Base-by-base conservation (phyloP, 75 land plant species). In the Selaginella tamariscina region DNA sequence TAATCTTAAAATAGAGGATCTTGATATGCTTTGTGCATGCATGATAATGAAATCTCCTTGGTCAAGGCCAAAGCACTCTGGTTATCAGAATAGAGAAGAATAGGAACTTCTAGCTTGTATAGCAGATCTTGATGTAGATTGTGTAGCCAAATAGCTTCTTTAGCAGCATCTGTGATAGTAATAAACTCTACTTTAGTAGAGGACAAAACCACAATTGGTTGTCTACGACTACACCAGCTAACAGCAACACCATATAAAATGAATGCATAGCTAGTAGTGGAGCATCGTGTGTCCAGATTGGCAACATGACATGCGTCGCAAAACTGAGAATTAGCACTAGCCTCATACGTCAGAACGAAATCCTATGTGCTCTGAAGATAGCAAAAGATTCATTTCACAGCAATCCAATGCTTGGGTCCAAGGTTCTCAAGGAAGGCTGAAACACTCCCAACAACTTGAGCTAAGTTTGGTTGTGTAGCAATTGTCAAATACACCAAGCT, bases 41-140 rank as follows among this genome's bases (percentile, higher is more conserved):
- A 26, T 59, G 62, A n/a, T 23, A 59, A 21, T 23, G 23, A 26
- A 2, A 5, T 59, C n/a, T 59, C 62, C 62, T 59, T 59, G 62
- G 62, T 59, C 62, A 59, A 21, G 21, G 62, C 62, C 21, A 59
- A 8, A 9, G 62, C 62, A 59, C 62, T 59, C 62, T 59, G 62
- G 21, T 59, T 59, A 59, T 59, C 62, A 8, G 8, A 59, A 23
- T 27, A 26, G 23, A 59, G 23, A 21, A 26, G 26, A 21, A 59
- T 5, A 2, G 62, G 62, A 23, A 5, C 27, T 2, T 59, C 62
- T 23, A 2, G 18, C 62, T 59, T n/a, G 21, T 5, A 59, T 23
- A 23, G 62, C 21, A 59, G 62, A 59, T 59, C 63, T 21, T 59
- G 8, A 8, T 2, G 20, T 26, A 59, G 27, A 21, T 59, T 5